Conservation (phyloP, 208 protist genomes). For the Trypanosoma rangeli region DNA sequence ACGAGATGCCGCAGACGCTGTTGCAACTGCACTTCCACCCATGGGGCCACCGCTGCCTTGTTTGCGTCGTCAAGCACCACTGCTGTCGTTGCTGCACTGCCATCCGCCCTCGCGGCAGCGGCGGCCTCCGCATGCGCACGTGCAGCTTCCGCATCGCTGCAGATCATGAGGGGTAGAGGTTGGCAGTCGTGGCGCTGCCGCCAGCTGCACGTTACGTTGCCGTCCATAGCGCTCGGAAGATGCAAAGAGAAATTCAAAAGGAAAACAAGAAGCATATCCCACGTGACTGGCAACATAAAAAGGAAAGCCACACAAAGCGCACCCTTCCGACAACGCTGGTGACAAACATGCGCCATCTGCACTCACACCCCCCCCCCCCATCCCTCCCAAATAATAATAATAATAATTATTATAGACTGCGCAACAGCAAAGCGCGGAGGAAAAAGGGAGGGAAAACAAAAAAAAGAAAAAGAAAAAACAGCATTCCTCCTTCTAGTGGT, state of each 20-base stretch:
- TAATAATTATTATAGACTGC: too few relatives aligned
- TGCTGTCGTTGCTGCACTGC: not conserved
- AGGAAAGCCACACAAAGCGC: not conserved
- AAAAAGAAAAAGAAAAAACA: not conserved
- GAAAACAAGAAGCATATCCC: conserved; percentile 4
- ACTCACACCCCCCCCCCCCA: not conserved
- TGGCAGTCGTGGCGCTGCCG: not conserved
- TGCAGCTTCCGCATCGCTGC: conserved; percentile 3
- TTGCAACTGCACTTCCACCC: conserved; percentile 17
- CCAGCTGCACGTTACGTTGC: conserved; percentile 27
- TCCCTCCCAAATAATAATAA: too few relatives aligned
- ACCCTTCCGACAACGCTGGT: not conserved
- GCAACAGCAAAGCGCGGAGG: not conserved
- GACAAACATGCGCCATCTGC: not conserved
- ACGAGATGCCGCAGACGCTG: conserved; percentile 24
- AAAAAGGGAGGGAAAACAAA: not conserved
- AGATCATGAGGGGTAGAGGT: conserved; percentile 1
- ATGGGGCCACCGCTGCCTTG: conserved; percentile 21
- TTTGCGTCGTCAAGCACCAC: conserved; percentile 1
- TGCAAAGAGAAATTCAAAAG: conserved; percentile 2
- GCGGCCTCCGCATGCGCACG: conserved; percentile 12
- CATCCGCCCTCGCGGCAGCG: not conserved
- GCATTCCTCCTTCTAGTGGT: not conserved
- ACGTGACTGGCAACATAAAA: not conserved
- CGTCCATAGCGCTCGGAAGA: not conserved